phyloP scores from a whole-genome alignment of 352 stramenopile species.

The Globisporangium splendens region DNA sequence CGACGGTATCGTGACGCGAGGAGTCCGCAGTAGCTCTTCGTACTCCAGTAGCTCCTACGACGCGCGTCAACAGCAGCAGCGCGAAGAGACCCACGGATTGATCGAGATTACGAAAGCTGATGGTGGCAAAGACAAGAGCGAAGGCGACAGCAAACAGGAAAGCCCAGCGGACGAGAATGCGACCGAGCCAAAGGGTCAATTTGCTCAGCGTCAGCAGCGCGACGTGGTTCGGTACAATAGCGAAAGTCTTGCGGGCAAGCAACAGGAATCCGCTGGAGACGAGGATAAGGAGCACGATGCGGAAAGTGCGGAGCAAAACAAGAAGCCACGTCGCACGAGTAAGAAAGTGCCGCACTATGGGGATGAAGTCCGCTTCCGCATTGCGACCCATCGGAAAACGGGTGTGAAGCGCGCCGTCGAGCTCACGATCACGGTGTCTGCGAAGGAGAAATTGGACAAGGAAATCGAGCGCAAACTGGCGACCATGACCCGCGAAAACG shows the following conservation, averaged over 20 bases:
- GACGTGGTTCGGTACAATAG: constrained; percentile 55
- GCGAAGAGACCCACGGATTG: constrained; percentile 11
- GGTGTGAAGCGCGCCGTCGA: constrained; percentile 64
- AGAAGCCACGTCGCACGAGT: constrained; percentile 9
- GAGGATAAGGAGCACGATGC: constrained; percentile 11
- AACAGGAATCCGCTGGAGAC: constrained; percentile 1
- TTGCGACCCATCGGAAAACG: constrained; percentile 68
- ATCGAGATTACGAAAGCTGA: constrained; percentile 13
- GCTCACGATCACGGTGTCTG: constrained; percentile 50
- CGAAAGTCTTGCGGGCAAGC: constrained; percentile 30
- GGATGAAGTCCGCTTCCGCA: constrained; percentile 69
- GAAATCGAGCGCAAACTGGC: constrained; percentile 65
- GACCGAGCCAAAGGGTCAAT: not conserved
- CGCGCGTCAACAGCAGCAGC: constrained; percentile 6
- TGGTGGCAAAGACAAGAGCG: not conserved
- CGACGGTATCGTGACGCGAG: constrained; percentile 66
- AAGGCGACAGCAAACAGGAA: not conserved
- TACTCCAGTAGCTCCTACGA: constrained; percentile 25
- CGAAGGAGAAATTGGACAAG: constrained; percentile 58
- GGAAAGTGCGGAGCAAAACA: constrained; percentile 15
- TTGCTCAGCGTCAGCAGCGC: constrained; percentile 6
- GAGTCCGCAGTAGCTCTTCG: constrained; percentile 35
- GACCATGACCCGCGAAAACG: constrained; percentile 50
- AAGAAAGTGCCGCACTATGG: constrained; percentile 44
- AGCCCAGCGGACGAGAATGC: constrained; percentile 4